Conservation (phyloP, 345 rosid species). For the Euclidium syriacum region DNA sequence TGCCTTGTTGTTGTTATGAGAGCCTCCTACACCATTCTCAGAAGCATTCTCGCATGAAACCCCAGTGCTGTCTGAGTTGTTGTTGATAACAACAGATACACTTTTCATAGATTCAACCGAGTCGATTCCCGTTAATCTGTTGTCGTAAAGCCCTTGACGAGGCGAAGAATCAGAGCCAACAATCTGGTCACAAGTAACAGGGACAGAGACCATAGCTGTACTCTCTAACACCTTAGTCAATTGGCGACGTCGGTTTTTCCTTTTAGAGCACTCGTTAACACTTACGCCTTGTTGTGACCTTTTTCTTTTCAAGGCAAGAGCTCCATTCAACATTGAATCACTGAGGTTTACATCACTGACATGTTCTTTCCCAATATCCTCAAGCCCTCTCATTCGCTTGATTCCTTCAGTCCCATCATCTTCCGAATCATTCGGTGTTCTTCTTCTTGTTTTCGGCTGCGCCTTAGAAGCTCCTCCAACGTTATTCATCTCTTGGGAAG, state of each 20-base stretch:
- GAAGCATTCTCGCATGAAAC: conserved; percentile 57
- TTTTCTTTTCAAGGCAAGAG: conserved; percentile 47
- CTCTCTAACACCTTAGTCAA: conserved; percentile 88
- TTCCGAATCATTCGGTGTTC: conserved; percentile 93
- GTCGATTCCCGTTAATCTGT: conserved; percentile 48
- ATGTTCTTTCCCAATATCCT: conserved; percentile 68
- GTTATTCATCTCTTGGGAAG: conserved; percentile 59
- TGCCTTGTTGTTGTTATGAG: conserved; percentile 46
- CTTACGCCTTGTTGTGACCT: conserved; percentile 64
- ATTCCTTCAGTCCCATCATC: conserved; percentile 93
- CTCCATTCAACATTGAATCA: conserved; percentile 48
- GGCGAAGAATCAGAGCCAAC: conserved; percentile 45
- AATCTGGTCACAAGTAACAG: conserved; percentile 62
- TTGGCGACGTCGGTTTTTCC: conserved; percentile 74
- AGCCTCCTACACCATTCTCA: conserved; percentile 43
- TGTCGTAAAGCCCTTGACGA: conserved; percentile 49
- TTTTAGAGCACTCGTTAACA: conserved; percentile 55
- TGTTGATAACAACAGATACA: conserved; percentile 39
- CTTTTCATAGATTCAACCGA: conserved; percentile 57
- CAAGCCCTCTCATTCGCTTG: conserved; percentile 98
- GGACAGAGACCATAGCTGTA: conserved; percentile 74
- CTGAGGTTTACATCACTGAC: conserved; percentile 37
- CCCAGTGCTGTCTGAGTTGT: conserved; percentile 67
- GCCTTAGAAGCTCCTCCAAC: conserved; percentile 40
- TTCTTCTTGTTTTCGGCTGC: conserved; percentile 71